Base-by-base conservation (phyloP, 1,284 basidiomycete genomes). In the Fomitopsis betulina region DNA sequence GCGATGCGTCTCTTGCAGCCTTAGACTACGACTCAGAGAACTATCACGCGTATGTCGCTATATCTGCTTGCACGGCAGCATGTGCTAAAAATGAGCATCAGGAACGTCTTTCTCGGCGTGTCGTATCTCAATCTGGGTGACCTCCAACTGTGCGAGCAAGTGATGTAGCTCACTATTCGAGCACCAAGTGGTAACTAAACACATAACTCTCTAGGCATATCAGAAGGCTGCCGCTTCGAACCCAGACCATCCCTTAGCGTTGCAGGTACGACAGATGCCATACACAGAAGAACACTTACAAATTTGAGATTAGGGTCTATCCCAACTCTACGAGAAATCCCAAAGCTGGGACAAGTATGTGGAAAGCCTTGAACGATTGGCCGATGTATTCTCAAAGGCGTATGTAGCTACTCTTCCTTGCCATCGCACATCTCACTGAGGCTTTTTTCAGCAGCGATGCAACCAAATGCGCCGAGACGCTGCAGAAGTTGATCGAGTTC, bases 101-200 rank as follows among this genome's bases (percentile, higher is more conserved):
- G 94, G 7, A 82, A 91, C 67, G 87, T 95, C 7, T 96, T 93
- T 69, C 79, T 93, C 23, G 94, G 87, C 1, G 73, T 95, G 13
- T 85, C 94, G 0, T 77, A 83, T 15, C 76, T 90, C 7, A 91
- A 95, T 68, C 75, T 94, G 3, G 83, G 84, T 27, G 81, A 90
- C 55, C 70, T 76, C 27, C 83, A 87, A 33, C 77, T 87, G 68
- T 90, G 93, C 74, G 93, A 96, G 78, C 85, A 91, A 83, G 92
- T 94, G 80, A 85, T 75, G 62, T 51, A 32, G 50, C 63, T 53
- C 52, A 50, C 53, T 37, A 57, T 57, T 42, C 17, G 27, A 23
- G 55, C 23, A 17, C 45, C 12, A 43, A 54, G 23, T 8, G 60
- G 25, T 61, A 42, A 58, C 58, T 47, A 53, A 17, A 39, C 19